phyloP scores from a whole-genome alignment of 2,329 filamentous ascomycete genomes.

The Coniella vitis region DNA sequence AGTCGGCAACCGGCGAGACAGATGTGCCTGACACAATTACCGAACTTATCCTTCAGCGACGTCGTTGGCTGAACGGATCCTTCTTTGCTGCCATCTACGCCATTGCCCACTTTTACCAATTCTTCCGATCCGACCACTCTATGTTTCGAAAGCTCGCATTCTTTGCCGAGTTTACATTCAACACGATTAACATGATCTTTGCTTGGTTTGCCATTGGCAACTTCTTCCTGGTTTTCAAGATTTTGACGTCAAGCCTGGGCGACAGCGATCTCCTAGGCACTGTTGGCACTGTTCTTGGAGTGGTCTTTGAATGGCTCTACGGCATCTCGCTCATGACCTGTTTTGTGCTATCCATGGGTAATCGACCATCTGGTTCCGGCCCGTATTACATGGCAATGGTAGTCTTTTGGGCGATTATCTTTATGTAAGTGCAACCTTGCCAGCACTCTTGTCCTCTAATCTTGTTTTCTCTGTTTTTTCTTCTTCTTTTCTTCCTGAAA shows the following conservation, averaged over 20 bases:
- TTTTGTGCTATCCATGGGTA: slow-evolving; percentile 90
- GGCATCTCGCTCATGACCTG: slow-evolving; percentile 86
- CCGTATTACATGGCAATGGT: slow-evolving; percentile 95
- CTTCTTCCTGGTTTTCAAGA: slow-evolving; percentile 98
- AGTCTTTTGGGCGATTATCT: slow-evolving; percentile 95
- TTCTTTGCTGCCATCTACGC: slow-evolving; percentile 98
- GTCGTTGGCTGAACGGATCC: slow-evolving; percentile 95
- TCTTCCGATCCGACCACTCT: slow-evolving; percentile 89
- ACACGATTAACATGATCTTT: slow-evolving; percentile 94
- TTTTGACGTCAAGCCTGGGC: slow-evolving; percentile 82
- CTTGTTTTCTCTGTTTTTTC: no score
- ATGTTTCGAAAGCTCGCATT: slow-evolving; percentile 83
- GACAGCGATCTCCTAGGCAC: slow-evolving; percentile 62
- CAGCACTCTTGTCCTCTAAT: no score
- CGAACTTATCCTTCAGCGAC: slow-evolving; percentile 89
- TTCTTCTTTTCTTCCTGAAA: slow-evolving; percentile 20
- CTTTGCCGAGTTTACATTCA: slow-evolving; percentile 87
- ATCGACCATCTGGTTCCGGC: slow-evolving; percentile 88
- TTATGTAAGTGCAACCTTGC: slow-evolving; percentile 56
- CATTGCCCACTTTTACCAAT: slow-evolving; percentile 89
- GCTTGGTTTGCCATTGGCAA: slow-evolving; percentile 98
- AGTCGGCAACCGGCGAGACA: slow-evolving; percentile 92
- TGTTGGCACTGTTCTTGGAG: slow-evolving; percentile 71
- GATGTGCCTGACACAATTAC: slow-evolving; percentile 93
- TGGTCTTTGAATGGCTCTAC: slow-evolving; percentile 95